These are phyloP conservation scores for Colletotrichum acutatum DNA, from an alignment of 2,329 filamentous ascomycete genomes.

Conservation along the genomic window DNA sequence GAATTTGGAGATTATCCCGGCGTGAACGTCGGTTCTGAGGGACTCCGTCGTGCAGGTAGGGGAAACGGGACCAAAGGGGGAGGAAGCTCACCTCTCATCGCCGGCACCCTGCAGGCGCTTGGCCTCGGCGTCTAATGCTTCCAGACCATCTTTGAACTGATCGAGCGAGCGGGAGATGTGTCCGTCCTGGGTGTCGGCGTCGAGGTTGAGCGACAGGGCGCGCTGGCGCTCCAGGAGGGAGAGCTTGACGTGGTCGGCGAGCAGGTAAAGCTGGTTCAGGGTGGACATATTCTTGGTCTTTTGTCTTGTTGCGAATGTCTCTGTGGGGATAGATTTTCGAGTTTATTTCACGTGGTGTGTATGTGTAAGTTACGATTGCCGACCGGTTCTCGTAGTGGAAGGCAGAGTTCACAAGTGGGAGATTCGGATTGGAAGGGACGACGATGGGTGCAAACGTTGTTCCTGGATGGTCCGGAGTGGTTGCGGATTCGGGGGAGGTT, in stretches of 20 bases:
- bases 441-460: conserved; percentile 1
- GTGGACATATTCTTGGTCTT: conserved; percentile 58
- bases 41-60: background rate
- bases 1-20: conserved; percentile 14
- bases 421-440: background rate
- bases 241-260: conserved; percentile 97
- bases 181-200: conserved; percentile 84
- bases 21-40: conserved; percentile 15
- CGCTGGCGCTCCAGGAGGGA: conserved; percentile 92
- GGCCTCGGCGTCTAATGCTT: conserved; percentile 72
- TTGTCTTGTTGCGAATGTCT: background rate
- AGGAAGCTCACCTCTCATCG: conserved; percentile 67
- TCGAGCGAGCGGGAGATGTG: conserved; percentile 91
- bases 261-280: conserved; percentile 84
- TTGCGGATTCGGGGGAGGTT: conserved; percentile 16
- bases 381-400: background rate
- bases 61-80: conserved; percentile 4
- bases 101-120: conserved; percentile 71
- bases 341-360: too few relatives aligned
- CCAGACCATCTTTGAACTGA: conserved; percentile 84
- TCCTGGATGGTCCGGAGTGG: conserved; percentile 13
- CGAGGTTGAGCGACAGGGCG: conserved; percentile 82
- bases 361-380: background rate
- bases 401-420: background rate
- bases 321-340: background rate